Conservation (phyloP, 1,139 yeast genomes). For the Geotrichum aggregatum region DNA sequence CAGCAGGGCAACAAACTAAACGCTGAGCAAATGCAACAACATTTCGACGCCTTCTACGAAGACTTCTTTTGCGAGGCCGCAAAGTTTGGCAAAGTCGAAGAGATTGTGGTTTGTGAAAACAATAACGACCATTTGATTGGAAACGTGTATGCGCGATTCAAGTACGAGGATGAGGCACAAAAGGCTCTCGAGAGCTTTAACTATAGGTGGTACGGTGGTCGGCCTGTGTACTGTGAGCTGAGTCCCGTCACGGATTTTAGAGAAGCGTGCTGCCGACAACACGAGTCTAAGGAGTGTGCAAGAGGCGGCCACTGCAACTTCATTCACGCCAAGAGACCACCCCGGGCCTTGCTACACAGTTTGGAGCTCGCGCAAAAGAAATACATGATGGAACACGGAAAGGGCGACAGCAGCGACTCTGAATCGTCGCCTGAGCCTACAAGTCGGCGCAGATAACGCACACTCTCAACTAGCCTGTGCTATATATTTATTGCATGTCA, state of each 20-base stretch:
- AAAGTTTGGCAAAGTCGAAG: conserved; percentile 55
- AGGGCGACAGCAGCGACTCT: conserved; percentile 11
- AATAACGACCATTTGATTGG: conserved; percentile 79
- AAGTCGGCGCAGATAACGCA: conserved; percentile 6
- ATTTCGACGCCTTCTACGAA: conserved; percentile 63
- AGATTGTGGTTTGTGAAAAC: conserved; percentile 76
- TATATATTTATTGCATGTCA: background rate
- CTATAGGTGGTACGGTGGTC: conserved; percentile 73
- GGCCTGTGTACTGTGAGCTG: conserved; percentile 78
- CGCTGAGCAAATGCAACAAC: conserved; percentile 45
- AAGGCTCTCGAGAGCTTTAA: conserved; percentile 59
- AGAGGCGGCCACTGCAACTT: conserved; percentile 84
- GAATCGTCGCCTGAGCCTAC: conserved; percentile 14
- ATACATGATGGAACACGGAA: conserved; percentile 25
- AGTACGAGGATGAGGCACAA: conserved; percentile 54
- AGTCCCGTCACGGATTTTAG: conserved; percentile 69
- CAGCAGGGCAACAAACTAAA: conserved; percentile 31
- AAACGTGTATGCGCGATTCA: conserved; percentile 70
- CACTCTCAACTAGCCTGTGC: background rate
- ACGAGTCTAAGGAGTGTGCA: conserved; percentile 58
- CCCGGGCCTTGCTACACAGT: conserved; percentile 42
- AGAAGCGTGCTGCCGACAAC: conserved; percentile 74
- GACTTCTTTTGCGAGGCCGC: conserved; percentile 70
- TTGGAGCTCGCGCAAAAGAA: conserved; percentile 42
- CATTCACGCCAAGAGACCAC: conserved; percentile 70